Base-by-base conservation (phyloP, 2,329 filamentous ascomycete species). In the Aspergillus fumigatiaffinis region DNA sequence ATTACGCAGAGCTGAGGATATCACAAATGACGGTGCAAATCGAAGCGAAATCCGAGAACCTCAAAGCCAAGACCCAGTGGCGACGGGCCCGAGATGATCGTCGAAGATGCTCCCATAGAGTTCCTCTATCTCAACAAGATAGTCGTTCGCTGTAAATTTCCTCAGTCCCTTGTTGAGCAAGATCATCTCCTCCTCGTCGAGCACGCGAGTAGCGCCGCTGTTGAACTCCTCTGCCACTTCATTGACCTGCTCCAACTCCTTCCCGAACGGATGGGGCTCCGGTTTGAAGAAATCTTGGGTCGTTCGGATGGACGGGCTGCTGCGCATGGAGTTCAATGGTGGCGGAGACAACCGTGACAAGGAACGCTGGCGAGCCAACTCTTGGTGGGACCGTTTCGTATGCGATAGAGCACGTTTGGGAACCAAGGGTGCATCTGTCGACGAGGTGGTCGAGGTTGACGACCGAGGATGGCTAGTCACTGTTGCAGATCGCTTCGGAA, bases 201-300 rank as follows among this genome's bases (percentile, higher is more conserved):
- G 77, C n/a, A 83, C 71, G 60, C 81, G 71, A 20, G 83, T 82
- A 29, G 86, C 81, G 46, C 86, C 86, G 23, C 44, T 26, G 23
- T 47, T 47, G 65, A 91, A 93, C 74, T 97, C 92, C 76, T 97
- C 94, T 0, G 89, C 93, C 17, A 97, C 84, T 75, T 97, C 94
- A 53, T 92, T 91, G 25, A 97, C 90, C 75, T 97, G 89, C 56
- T 91, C 91, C 53, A 97, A 80, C 75, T 99, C 94, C 52, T 88
- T 87, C 53, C 91, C 91, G 68, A 97, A 97, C 0, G 93, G 93
- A 72, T 94, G 85, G 20, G 64, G 61, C 35, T 73, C 69, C 1
- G 68, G 60, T 26, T 69, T 65, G 62, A 76, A 76, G 47, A 73
- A 68, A n/a, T 77, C 75, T 38, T 71, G 67, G 25, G 69, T 68